Conservation (phyloP, 805 yeast genomes). For the Lipomyces mesembrius region DNA sequence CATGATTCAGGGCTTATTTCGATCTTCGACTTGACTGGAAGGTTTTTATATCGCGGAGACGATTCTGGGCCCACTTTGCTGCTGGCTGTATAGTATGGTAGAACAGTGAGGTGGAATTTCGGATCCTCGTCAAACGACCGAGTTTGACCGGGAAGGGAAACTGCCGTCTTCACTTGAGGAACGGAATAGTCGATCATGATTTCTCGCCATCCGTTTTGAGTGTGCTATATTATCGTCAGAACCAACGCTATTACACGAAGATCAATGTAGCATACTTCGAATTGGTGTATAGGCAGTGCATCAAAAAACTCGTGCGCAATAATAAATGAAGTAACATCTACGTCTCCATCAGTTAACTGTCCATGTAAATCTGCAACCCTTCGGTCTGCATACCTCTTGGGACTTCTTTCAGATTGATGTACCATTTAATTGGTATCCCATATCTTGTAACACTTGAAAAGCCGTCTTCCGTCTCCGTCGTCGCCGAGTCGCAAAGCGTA, state of each 20-base stretch:
- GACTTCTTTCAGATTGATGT: constrained; percentile 42
- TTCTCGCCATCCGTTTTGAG: constrained; percentile 79
- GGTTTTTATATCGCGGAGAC: constrained; percentile 55
- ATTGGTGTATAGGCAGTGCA: constrained; percentile 78
- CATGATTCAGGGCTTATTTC: constrained; percentile 80
- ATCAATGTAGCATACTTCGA: constrained; percentile 47
- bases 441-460: constrained; percentile 52
- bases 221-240: constrained; percentile 40
- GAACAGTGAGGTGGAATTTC: constrained; percentile 59
- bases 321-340: constrained; percentile 57
- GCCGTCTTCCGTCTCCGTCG: constrained; percentile 44
- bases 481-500: constrained; percentile 50
- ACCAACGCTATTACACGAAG: background rate
- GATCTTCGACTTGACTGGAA: constrained; percentile 61
- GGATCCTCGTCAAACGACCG: constrained; percentile 22
- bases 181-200: constrained; percentile 61
- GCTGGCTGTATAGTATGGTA: constrained; percentile 65
- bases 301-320: constrained; percentile 88
- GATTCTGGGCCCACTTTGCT: constrained; percentile 58
- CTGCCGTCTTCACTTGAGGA: constrained; percentile 38
- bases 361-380: constrained; percentile 17
- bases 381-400: constrained; percentile 39
- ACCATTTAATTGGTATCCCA: constrained; percentile 55
- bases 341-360: constrained; percentile 17
- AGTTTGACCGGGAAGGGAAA: constrained; percentile 42